Evolutionary conservation across 2,329 filamentous ascomycete genomes (phyloP), one percentile per base, ranked within the genome.

Genomic region (Hansfordia pulvinata): DNA sequence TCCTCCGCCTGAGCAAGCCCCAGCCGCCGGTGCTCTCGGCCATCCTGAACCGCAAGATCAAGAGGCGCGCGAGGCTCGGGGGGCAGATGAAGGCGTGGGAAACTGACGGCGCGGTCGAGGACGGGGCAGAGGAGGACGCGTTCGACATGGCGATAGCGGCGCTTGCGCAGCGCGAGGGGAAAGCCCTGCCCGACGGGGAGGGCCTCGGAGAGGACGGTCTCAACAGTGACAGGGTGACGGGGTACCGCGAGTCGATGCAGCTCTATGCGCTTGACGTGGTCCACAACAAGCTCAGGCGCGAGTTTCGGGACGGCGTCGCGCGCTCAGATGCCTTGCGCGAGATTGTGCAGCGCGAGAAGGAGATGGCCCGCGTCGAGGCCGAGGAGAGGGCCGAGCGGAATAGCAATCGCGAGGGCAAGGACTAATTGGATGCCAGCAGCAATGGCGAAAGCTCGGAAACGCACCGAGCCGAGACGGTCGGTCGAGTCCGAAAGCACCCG

Each of bases 1-100:
- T 85, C 40, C 47, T 88, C 16, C 69, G 80, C 19, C 50, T 76
- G 23, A 62, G 56, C 34, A 80, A 78, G 46, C 73, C 74, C 4
- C 76, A 85, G 46, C 64, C 75, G 3, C 43, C 45, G 1, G 49
- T 51, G n/a, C 49, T 86, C 12, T 65, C 60, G n/a, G 53, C 64
- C 7, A 59, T 76, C 10, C 40, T 86, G 3, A 53, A 58, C 8
- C 53, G 66, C 26, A 69, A 68, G 39, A 46, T 64, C 11, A 33
- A 43, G 4, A 44, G 51, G 20, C 49, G 58, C 22, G 43, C 44
- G 23, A 50, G 59, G 10, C 46, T 64, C 9, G 52, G 60, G 1
- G 27, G 33, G 2, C 11, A 50, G 4, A 24, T 35, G 7, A 34
- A 38, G 0, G 52, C 55, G 0, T 16, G 27, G 18, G 35, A 47